These are phyloP conservation scores for Gastrodia elata DNA, from an alignment of 106 monocot genomes.

Conservation along the genomic window DNA sequence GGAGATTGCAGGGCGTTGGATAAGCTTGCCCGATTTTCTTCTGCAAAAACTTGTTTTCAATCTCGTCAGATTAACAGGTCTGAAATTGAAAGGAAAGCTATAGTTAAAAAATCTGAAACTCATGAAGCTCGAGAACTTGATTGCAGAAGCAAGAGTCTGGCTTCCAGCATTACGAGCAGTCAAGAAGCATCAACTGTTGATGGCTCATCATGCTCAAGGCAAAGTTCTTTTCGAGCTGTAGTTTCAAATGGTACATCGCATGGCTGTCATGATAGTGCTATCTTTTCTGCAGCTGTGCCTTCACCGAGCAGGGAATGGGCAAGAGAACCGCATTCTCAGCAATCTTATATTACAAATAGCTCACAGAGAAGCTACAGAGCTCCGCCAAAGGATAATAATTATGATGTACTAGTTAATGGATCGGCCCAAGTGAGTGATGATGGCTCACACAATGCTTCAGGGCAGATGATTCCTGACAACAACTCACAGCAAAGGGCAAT, in stretches of 20 bases:
- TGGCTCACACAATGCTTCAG: constrained; percentile 13
- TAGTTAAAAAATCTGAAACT: constrained; percentile 18
- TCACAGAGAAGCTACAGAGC: background rate
- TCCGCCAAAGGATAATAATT: background rate
- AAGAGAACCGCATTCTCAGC: background rate
- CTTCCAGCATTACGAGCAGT: constrained; percentile 18
- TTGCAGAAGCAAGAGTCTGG: constrained; percentile 19
- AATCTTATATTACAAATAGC: background rate
- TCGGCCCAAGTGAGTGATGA: constrained; percentile 12
- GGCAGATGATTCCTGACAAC: constrained; percentile 24
- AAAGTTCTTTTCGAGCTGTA: constrained; percentile 21
- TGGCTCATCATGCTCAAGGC: constrained; percentile 24
- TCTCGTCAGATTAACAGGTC: constrained; percentile 45
- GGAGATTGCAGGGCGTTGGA: background rate
- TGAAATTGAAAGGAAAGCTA: constrained; percentile 20
- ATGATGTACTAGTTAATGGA: constrained; percentile 1
- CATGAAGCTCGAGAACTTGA: constrained; percentile 14
- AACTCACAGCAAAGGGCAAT: constrained; percentile 23
- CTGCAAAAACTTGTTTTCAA: constrained; percentile 55
- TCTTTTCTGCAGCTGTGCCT: background rate
- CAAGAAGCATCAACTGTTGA: constrained; percentile 20
- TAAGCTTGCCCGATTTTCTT: background rate
- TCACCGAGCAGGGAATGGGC: background rate
- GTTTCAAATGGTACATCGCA: constrained; percentile 31
- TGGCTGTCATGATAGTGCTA: constrained; percentile 29